Conservation (phyloP, 495 filamentous ascomycete genomes). For the Penicillium alfredii region DNA sequence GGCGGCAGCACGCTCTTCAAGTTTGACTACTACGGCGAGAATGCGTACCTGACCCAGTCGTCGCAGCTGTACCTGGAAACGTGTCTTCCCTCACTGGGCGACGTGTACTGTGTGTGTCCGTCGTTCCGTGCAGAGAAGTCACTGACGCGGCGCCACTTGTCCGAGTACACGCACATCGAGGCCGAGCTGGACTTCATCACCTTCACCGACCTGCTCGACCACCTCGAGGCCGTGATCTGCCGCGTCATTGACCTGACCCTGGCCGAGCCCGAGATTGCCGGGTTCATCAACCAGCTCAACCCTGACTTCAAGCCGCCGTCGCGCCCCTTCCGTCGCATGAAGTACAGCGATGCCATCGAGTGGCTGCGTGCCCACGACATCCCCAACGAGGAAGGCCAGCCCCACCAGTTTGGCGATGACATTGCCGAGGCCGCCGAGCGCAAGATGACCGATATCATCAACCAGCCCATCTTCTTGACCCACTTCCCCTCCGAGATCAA, state of each 20-base stretch:
- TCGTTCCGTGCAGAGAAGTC: constrained; percentile 98
- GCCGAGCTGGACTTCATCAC: constrained; percentile 94
- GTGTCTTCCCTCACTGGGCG: constrained; percentile 79
- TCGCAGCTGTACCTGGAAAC: constrained; percentile 98
- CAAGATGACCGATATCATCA: constrained; percentile 94
- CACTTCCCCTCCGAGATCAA: constrained; percentile 98
- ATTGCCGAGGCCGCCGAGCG: constrained; percentile 98
- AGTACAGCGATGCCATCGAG: constrained; percentile 86
- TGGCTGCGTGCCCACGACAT: constrained; percentile 90
- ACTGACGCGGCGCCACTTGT: constrained; percentile 86
- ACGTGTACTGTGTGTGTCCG: constrained; percentile 96
- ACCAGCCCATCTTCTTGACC: constrained; percentile 89
- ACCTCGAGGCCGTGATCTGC: constrained; percentile 87
- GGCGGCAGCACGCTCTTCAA: constrained; percentile 92
- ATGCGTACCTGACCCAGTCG: constrained; percentile 92
- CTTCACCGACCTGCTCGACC: constrained; percentile 85
- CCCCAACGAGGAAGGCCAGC: constrained; percentile 82
- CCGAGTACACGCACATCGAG: constrained; percentile 96
- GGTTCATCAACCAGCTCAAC: constrained; percentile 78
- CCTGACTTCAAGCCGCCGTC: constrained; percentile 73
- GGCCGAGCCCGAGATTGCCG: constrained; percentile 61
- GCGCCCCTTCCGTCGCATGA: constrained; percentile 92
- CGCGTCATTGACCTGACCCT: constrained; percentile 73
- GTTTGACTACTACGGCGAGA: constrained; percentile 90
- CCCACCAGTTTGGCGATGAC: constrained; percentile 91